These are phyloP conservation scores for Bacidia gigantensis DNA, from an alignment of 495 filamentous ascomycete genomes.

Conservation along the genomic window DNA sequence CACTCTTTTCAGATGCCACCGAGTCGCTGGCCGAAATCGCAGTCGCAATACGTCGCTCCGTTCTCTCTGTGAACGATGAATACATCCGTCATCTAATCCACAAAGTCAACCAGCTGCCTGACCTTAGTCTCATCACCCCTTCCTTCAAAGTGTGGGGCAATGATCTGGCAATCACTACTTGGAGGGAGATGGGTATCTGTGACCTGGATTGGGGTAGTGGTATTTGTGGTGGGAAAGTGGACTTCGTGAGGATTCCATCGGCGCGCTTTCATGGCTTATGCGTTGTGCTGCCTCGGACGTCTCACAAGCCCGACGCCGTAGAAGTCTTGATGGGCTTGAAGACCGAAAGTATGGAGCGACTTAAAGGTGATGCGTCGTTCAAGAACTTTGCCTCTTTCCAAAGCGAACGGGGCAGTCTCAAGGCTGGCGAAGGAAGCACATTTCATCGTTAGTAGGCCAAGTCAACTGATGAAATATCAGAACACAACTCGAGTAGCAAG, in stretches of 20 bases:
- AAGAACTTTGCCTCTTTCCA: background rate
- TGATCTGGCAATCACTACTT: background rate
- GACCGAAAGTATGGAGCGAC: constrained; percentile 29
- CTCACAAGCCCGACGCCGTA: constrained; percentile 25
- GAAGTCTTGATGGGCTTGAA: constrained; percentile 30
- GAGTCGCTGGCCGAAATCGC: background rate
- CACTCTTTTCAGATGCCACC: background rate
- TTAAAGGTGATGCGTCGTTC: constrained; percentile 22
- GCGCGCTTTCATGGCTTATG: background rate
- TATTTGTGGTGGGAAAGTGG: background rate
- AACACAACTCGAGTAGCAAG: no score
- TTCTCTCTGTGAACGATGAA: background rate
- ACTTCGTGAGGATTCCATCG: background rate
- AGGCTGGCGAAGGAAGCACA: no score
- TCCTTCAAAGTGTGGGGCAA: background rate
- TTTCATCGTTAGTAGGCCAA: no score
- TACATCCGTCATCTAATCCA: background rate
- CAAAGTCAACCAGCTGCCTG: background rate
- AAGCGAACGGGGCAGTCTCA: background rate
- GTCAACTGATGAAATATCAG: no score
- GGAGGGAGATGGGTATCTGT: background rate
- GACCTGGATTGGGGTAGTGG: background rate
- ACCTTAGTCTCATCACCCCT: background rate
- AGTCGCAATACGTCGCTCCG: background rate
- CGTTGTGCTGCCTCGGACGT: constrained; percentile 26